These are phyloP conservation scores for Helenozyma baotianmanensis DNA, from an alignment of 805 yeast genomes.

Conservation along the genomic window DNA sequence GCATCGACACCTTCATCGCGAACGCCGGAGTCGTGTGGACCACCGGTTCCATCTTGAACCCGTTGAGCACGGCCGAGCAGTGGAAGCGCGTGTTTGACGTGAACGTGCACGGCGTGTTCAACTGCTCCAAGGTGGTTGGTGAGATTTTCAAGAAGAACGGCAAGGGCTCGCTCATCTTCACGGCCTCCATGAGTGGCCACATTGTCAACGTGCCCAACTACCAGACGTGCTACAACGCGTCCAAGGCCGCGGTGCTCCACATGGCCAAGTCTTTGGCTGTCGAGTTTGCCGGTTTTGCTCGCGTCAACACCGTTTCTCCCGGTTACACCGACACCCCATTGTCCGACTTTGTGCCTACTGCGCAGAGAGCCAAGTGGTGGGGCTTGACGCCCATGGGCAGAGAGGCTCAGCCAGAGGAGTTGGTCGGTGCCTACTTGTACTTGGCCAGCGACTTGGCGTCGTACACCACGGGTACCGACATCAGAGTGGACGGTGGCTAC, in stretches of 20 bases:
- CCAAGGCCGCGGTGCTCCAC: constrained; percentile 19
- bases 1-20: constrained; percentile 79
- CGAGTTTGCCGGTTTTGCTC: constrained; percentile 19
- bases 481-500: constrained; percentile 21
- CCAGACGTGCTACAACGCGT: constrained; percentile 52
- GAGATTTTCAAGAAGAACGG: constrained; percentile 67
- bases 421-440: constrained; percentile 20
- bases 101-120: constrained; percentile 27
- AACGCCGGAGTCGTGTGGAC: constrained; percentile 74
- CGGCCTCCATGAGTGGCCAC: constrained; percentile 88
- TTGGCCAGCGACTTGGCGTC: constrained; percentile 21
- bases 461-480: constrained; percentile 19
- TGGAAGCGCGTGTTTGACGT: constrained; percentile 70
- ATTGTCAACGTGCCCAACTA: constrained; percentile 82
- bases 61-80: constrained; percentile 45
- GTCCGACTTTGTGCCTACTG: constrained; percentile 18
- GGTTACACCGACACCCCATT: constrained; percentile 19
- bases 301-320: constrained; percentile 19
- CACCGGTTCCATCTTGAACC: constrained; percentile 37
- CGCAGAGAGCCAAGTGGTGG: constrained; percentile 20
- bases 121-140: constrained; percentile 71
- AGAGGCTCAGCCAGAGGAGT: constrained; percentile 19
- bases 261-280: constrained; percentile 21
- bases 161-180: constrained; percentile 72
- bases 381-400: constrained; percentile 21